phyloP scores from a whole-genome alignment of 352 stramenopile species.

The Pythium periplocum region DNA sequence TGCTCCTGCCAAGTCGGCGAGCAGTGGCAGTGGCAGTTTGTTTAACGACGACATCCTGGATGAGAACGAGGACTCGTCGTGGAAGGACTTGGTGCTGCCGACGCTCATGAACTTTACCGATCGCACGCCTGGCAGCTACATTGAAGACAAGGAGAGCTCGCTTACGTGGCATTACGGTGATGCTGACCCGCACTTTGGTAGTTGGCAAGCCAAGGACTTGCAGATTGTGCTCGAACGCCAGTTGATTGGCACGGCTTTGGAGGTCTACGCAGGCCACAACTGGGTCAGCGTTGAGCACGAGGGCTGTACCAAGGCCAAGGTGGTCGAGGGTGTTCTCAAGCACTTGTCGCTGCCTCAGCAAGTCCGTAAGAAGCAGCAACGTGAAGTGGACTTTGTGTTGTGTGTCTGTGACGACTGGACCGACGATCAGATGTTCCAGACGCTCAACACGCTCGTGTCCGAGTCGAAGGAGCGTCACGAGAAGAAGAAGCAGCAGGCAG shows the following conservation, averaged over 20 bases:
- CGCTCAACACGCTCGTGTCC: slow-evolving; percentile 62
- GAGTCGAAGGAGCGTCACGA: slow-evolving; percentile 76
- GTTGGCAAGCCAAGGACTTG: slow-evolving; percentile 87
- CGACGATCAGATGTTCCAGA: slow-evolving; percentile 90
- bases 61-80: slow-evolving; percentile 57
- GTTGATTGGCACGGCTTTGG: slow-evolving; percentile 74
- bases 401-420: slow-evolving; percentile 86
- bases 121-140: slow-evolving; percentile 70
- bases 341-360: slow-evolving; percentile 64
- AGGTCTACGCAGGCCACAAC: slow-evolving; percentile 83
- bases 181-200: slow-evolving; percentile 80
- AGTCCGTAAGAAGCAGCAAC: slow-evolving; percentile 53
- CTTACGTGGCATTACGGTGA: slow-evolving; percentile 87
- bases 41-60: slow-evolving; percentile 30
- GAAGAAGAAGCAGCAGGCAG: slow-evolving; percentile 27
- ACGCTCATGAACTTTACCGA: slow-evolving; percentile 78
- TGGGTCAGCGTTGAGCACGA: slow-evolving; percentile 81
- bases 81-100: slow-evolving; percentile 75
- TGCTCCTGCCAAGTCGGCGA: background rate
- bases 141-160: slow-evolving; percentile 83
- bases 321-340: slow-evolving; percentile 71
- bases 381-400: slow-evolving; percentile 84
- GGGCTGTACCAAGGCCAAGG: slow-evolving; percentile 70
- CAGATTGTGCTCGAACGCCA: slow-evolving; percentile 87
- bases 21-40: slow-evolving; percentile 13